A percentile compares a stretch with the other conserved stretches of the same genome.
These are phyloP conservation scores for Blastobotrys chiropterorum DNA, from an alignment of 805 yeast genomes.

Conservation along the genomic window DNA sequence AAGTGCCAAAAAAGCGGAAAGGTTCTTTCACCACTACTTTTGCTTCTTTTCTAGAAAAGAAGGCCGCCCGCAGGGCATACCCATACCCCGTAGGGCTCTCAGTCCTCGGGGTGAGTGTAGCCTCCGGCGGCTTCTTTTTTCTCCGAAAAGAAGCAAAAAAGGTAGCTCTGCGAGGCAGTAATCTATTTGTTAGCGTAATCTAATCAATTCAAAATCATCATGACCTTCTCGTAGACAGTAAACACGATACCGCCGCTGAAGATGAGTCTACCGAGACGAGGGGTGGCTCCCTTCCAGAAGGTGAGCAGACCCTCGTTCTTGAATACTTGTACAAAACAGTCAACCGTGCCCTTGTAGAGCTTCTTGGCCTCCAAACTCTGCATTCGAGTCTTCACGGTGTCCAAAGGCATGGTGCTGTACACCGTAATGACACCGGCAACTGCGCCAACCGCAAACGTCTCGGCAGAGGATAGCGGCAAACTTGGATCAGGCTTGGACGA, in stretches of 20 bases:
- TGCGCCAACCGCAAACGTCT: constrained; percentile 87
- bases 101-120: no score
- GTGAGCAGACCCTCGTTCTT: constrained; percentile 84
- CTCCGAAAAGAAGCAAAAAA: no score
- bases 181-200: background rate
- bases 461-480: constrained; percentile 66
- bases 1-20: no score
- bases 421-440: constrained; percentile 85
- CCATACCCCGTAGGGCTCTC: background rate
- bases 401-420: constrained; percentile 89
- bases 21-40: no score
- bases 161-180: no score
- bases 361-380: constrained; percentile 78
- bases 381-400: constrained; percentile 94
- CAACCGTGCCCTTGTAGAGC: constrained; percentile 64
- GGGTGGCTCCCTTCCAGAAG: constrained; percentile 98
- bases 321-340: constrained; percentile 77
- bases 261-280: constrained; percentile 85
- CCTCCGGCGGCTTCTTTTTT: no score
- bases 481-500: constrained; percentile 61
- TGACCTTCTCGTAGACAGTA: constrained; percentile 89
- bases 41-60: no score
- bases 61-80: no score
- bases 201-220: constrained; percentile 43
- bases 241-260: constrained; percentile 96